These are phyloP conservation scores for Solanum ahanhuiri DNA, from an alignment of 257 asterid genomes.

Conservation along the genomic window DNA sequence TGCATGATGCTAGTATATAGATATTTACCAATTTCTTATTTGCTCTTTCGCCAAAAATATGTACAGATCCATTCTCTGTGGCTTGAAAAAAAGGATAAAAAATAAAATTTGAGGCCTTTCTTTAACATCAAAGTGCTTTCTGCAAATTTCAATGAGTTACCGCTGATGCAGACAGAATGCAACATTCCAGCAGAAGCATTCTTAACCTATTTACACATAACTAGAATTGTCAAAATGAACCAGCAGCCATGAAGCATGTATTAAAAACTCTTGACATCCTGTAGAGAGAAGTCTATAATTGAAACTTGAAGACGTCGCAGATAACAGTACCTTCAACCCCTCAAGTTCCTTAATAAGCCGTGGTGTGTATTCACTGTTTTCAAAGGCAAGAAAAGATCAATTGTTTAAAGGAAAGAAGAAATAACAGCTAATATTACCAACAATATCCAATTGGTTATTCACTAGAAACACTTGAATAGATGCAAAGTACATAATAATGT, in stretches of 20 bases:
- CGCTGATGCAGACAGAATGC: conserved; percentile 82
- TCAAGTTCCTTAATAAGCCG: conserved; percentile 80
- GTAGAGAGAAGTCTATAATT: neutral
- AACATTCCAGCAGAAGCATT: conserved; percentile 88
- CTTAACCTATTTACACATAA: conserved; percentile 47
- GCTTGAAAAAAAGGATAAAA: conserved; percentile 10
- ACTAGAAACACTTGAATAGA: neutral
- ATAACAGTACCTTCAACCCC: conserved; percentile 61
- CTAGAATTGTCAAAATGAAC: conserved; percentile 1
- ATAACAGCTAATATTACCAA: neutral
- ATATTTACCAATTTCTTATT: conserved; percentile 63
- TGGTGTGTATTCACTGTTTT: conserved; percentile 81
- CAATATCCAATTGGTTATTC: neutral
- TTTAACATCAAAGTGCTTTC: neutral
- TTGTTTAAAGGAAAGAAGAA: neutral
- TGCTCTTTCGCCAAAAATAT: conserved; percentile 75
- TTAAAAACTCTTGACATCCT: neutral
- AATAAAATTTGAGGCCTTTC: conserved; percentile 3
- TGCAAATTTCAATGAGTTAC: conserved; percentile 27
- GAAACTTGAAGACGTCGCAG: neutral
- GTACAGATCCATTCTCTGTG: conserved; percentile 71
- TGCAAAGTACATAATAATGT: neutral
- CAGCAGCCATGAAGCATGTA: conserved; percentile 9
- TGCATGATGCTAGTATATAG: neutral
- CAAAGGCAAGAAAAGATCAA: neutral